These are phyloP conservation scores for Geotrichum aggregatum DNA, from an alignment of 1,139 yeast species.

Conservation along the genomic window DNA sequence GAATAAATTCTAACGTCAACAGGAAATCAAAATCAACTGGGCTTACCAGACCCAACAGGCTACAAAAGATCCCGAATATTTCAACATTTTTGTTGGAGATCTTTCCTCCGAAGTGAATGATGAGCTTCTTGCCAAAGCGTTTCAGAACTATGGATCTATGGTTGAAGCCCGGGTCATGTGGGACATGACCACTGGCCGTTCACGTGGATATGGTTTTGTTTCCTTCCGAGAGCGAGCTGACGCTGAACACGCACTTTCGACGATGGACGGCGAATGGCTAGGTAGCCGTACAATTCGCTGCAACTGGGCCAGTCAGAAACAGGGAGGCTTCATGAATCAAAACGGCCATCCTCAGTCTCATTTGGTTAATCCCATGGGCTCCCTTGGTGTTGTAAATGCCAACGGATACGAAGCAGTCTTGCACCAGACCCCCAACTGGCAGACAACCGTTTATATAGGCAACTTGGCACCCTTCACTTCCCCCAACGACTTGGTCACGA, in stretches of 20 bases:
- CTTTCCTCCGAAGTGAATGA: slow-evolving; percentile 79
- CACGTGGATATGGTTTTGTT: slow-evolving; percentile 92
- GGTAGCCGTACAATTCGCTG: slow-evolving; percentile 76
- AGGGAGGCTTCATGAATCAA: slow-evolving; percentile 5
- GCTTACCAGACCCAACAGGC: slow-evolving; percentile 75
- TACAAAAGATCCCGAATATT: slow-evolving; percentile 50
- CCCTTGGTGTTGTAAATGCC: slow-evolving; percentile 16
- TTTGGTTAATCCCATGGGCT: not conserved
- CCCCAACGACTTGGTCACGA: slow-evolving; percentile 67
- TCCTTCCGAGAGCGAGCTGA: slow-evolving; percentile 63
- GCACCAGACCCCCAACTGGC: slow-evolving; percentile 56
- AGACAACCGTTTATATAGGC: slow-evolving; percentile 86
- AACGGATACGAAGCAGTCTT: slow-evolving; percentile 27
- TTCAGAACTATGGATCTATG: slow-evolving; percentile 57
- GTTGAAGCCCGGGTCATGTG: slow-evolving; percentile 95
- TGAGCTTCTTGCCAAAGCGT: slow-evolving; percentile 58
- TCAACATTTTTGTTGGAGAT: slow-evolving; percentile 82
- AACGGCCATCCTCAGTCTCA: not conserved
- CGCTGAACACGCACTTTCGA: slow-evolving; percentile 67
- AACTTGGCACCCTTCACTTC: slow-evolving; percentile 74
- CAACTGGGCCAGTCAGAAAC: slow-evolving; percentile 83
- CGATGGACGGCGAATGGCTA: slow-evolving; percentile 71
- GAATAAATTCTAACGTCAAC: not conserved
- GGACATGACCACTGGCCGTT: slow-evolving; percentile 92
- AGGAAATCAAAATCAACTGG: slow-evolving; percentile 65